These are phyloP conservation scores for Clarkia xantiana DNA, from an alignment of 345 rosid species.

Conservation along the genomic window DNA sequence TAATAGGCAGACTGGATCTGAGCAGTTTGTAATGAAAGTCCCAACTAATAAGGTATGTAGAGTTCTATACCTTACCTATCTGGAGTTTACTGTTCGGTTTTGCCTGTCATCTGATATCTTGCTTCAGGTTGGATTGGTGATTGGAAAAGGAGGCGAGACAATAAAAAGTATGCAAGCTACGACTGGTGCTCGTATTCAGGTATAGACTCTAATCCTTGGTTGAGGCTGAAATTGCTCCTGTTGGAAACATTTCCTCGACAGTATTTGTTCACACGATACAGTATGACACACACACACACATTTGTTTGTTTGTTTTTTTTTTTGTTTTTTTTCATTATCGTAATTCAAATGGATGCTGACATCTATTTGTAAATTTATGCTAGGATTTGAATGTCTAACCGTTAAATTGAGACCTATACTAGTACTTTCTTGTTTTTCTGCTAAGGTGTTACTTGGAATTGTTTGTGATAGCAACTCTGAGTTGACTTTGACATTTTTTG, in stretches of 20 bases:
- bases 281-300: too few relatives aligned
- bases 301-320: too few relatives aligned
- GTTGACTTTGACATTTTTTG: background rate
- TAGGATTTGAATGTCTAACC: background rate
- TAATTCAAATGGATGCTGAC: too few relatives aligned
- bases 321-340: too few relatives aligned
- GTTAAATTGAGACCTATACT: too few relatives aligned
- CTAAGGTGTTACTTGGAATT: too few relatives aligned
- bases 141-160: conserved; percentile 98
- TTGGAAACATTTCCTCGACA: too few relatives aligned
- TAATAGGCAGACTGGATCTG: conserved; percentile 67
- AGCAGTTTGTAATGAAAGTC: conserved; percentile 57
- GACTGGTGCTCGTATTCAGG: conserved; percentile 96
- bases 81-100: conserved; percentile 1
- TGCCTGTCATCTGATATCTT: conserved; percentile 11
- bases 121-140: conserved; percentile 91
- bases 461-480: too few relatives aligned
- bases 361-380: background rate
- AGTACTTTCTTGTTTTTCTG: too few relatives aligned
- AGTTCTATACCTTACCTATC: conserved; percentile 4
- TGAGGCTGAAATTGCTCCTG: too few relatives aligned
- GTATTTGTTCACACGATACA: too few relatives aligned
- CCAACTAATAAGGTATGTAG: conserved; percentile 78
- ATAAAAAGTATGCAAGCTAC: conserved; percentile 93
- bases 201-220: conserved; percentile 3